Evolutionary conservation across 2,329 filamentous ascomycete genomes (phyloP).

Genomic region (Alternaria ethzedia): DNA sequence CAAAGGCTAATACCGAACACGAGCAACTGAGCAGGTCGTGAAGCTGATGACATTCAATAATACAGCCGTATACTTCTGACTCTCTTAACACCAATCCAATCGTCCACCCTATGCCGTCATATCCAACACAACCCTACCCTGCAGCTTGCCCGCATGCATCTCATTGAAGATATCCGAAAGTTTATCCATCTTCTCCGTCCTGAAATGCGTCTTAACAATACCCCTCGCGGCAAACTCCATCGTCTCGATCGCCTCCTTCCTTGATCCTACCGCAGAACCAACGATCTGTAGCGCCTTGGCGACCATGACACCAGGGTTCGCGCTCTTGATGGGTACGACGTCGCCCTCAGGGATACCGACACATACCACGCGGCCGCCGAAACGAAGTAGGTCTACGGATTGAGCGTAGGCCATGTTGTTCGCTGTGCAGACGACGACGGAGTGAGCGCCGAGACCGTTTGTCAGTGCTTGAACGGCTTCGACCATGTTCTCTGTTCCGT

Average conservation of each 20-base stretch:
- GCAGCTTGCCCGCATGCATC: constrained; percentile 54
- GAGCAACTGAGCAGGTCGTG: neutral
- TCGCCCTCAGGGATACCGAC: constrained; percentile 58
- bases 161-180: constrained; percentile 55
- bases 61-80: neutral
- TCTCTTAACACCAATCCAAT: neutral
- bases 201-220: constrained; percentile 57
- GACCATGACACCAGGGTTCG: constrained; percentile 50
- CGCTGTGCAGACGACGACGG: constrained; percentile 63
- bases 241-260: constrained; percentile 58
- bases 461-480: constrained; percentile 64
- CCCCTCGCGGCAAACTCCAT: constrained; percentile 53
- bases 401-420: constrained; percentile 56
- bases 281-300: constrained; percentile 53
- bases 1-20: neutral
- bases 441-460: constrained; percentile 65
- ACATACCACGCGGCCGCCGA: constrained; percentile 54
- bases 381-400: constrained; percentile 51
- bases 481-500: constrained; percentile 58
- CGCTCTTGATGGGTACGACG: constrained; percentile 52
- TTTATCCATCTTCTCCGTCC: constrained; percentile 56
- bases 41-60: neutral
- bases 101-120: constrained; percentile 26
- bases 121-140: constrained; percentile 58
- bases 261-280: constrained; percentile 54